Conservation (phyloP, 345 rosid genomes). For the Tarenaya hassleriana region DNA sequence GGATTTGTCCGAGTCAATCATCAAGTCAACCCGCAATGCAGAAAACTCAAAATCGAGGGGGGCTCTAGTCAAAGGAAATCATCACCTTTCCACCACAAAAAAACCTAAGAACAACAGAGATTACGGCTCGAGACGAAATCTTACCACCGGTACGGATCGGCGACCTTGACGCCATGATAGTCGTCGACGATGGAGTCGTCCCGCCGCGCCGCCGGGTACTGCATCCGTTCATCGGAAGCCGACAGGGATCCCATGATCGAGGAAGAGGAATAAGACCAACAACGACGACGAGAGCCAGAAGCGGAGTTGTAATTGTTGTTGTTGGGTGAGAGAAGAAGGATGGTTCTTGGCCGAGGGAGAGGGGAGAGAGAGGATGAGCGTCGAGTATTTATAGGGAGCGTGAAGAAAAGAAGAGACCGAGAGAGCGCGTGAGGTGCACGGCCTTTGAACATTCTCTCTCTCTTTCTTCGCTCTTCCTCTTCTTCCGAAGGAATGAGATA, state of each 20-base stretch:
- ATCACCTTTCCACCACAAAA: not conserved
- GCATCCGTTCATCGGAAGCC: slow-evolving; percentile 27
- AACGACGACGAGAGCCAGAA: not conserved
- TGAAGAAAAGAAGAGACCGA: slow-evolving; percentile 20
- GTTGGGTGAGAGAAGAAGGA: not conserved
- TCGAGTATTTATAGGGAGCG: slow-evolving; percentile 16
- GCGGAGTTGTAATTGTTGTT: too few species aligned
- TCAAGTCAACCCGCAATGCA: slow-evolving; percentile 17
- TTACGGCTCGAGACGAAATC: slow-evolving; percentile 7
- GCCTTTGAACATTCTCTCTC: slow-evolving; percentile 19
- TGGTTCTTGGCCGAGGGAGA: slow-evolving; percentile 4
- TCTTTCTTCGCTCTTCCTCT: too few species aligned
- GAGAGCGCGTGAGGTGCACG: slow-evolving; percentile 15
- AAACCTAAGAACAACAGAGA: not conserved
- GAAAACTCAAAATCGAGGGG: slow-evolving; percentile 11
- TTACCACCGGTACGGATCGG: slow-evolving; percentile 93
- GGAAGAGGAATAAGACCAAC: not conserved
- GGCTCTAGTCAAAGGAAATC: slow-evolving; percentile 11
- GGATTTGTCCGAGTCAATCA: slow-evolving; percentile 2
- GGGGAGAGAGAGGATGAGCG: not conserved
- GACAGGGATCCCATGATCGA: slow-evolving; percentile 58
- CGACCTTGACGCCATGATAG: slow-evolving; percentile 60
- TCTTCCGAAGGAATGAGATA: not conserved
- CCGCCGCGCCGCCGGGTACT: slow-evolving; percentile 57
- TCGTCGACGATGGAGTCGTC: slow-evolving; percentile 72